These are phyloP conservation scores for Borealophlyctis nickersoniae DNA, from an alignment of 192 early-diverging fungal genomes.

Conservation along the genomic window DNA sequence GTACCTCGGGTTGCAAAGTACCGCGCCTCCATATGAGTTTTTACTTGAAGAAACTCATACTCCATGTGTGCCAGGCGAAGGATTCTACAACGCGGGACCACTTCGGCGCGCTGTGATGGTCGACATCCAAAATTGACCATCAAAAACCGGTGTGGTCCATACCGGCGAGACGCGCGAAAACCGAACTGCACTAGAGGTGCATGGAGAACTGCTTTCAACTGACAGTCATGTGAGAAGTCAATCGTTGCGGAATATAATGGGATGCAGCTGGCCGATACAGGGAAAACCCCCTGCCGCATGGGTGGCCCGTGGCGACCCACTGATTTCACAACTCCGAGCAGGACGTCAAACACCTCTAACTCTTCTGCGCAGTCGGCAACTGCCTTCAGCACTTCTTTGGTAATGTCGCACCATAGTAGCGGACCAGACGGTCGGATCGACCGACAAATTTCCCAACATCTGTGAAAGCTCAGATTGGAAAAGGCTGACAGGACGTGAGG, in stretches of 20 bases:
- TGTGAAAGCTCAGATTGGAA: background rate
- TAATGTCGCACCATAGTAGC: background rate
- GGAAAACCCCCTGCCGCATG: no score
- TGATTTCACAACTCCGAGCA: no score
- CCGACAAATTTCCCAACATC: background rate
- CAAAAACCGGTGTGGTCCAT: constrained; percentile 13
- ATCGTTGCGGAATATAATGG: no score
- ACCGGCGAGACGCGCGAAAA: constrained; percentile 8
- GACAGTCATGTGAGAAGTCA: no score
- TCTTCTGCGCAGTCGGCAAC: background rate
- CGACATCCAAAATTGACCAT: constrained; percentile 4
- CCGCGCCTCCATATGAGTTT: background rate
- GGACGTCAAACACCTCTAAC: no score
- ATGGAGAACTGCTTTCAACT: background rate
- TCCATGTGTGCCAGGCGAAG: background rate
- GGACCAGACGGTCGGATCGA: background rate
- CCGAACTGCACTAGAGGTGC: background rate
- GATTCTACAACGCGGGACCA: background rate
- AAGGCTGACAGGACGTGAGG: background rate
- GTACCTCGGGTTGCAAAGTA: constrained; percentile 12
- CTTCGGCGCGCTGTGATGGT: background rate
- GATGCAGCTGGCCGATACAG: no score
- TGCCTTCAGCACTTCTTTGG: background rate
- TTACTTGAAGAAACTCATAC: constrained; percentile 11
- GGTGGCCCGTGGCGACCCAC: no score